Conservation (phyloP, 2,329 filamentous ascomycete genomes). For the Xylariaceae sp. region DNA sequence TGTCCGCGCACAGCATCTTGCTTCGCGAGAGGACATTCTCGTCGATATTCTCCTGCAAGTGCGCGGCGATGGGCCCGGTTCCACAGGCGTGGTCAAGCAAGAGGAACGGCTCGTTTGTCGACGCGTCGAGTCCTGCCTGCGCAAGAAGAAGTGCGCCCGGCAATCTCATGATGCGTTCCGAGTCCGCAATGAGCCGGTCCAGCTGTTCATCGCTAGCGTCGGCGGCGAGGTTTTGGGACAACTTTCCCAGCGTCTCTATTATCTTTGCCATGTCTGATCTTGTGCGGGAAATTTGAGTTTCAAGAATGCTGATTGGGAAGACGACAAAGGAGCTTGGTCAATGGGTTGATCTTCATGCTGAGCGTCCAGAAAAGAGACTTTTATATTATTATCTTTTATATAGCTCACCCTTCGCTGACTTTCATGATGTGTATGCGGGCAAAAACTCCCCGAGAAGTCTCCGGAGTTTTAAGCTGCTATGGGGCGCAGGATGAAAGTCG, state of each 20-base stretch:
- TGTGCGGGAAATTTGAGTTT: neutral
- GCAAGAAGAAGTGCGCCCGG: constrained; percentile 25
- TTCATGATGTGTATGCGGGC: neutral
- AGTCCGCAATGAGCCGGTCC: constrained; percentile 17
- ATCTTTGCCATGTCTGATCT: constrained; percentile 16
- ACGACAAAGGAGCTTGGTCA: neutral
- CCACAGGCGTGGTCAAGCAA: constrained; percentile 52
- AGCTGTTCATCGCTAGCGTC: constrained; percentile 16
- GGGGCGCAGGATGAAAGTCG: neutral
- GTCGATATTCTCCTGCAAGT: constrained; percentile 38
- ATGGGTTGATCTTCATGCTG: neutral
- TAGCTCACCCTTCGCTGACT: neutral
- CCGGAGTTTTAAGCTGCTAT: neutral
- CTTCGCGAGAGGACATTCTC: constrained; percentile 37
- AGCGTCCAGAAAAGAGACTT: neutral
- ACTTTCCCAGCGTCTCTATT: constrained; percentile 22
- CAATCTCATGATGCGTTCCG: constrained; percentile 23
- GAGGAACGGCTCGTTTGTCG: constrained; percentile 28
- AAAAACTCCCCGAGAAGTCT: constrained; percentile 15
- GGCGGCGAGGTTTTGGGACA: constrained; percentile 14
- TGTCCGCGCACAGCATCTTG: constrained; percentile 46
- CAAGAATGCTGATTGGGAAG: neutral
- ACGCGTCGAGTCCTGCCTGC: constrained; percentile 29
- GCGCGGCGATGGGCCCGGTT: constrained; percentile 42
- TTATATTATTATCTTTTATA: neutral